These are phyloP conservation scores for Raphanus hybrid DNA, from an alignment of 441 rosid genomes.

Conservation along the genomic window DNA sequence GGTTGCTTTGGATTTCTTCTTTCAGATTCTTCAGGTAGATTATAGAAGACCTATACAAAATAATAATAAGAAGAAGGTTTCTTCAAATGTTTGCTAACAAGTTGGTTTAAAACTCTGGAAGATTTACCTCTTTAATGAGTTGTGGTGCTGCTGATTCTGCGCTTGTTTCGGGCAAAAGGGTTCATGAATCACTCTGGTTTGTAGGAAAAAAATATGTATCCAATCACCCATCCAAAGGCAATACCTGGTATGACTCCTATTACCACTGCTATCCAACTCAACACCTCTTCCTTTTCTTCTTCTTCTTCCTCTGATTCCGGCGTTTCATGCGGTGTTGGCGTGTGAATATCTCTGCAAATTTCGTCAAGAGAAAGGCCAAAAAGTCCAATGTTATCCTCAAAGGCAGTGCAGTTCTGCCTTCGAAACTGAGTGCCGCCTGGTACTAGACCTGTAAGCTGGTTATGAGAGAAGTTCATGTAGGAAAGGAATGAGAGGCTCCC, in stretches of 20 bases:
- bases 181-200: neutral
- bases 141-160: neutral
- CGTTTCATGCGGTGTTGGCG: neutral
- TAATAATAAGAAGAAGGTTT: neutral
- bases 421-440: neutral
- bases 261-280: neutral
- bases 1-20: neutral
- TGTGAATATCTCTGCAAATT: constrained; percentile 1
- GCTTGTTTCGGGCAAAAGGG: neutral
- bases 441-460: neutral
- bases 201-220: neutral
- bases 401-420: neutral
- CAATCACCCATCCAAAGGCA: neutral
- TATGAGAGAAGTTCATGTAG: neutral
- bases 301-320: neutral
- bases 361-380: neutral
- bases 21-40: neutral
- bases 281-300: neutral
- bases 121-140: neutral
- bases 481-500: neutral
- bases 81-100: neutral
- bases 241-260: constrained; percentile 4
- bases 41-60: neutral
- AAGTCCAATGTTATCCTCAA: neutral
- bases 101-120: neutral